Evolutionary conservation across 1,139 yeast species (phyloP), one percentile per base, ranked within the genome.

Genomic region (Suzukiozyma palmioleophila): DNA sequence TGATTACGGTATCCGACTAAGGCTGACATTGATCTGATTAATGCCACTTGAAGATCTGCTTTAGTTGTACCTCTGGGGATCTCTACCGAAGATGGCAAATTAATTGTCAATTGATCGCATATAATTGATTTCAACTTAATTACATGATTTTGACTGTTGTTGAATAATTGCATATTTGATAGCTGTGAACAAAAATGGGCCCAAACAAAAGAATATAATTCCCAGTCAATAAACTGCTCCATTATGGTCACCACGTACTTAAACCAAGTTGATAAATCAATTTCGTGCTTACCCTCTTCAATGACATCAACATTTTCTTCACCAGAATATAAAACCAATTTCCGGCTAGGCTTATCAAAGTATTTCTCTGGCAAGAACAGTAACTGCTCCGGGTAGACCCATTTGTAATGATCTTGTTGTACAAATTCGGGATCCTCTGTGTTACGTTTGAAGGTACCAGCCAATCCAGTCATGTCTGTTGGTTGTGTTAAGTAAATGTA

Each of bases 141-240:
- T 11, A 85, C 68, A 28, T 73, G 73, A 3, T 64, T 64, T 4
- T 62, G 62, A 39, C 75, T 69, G 11, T 66, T 59, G 29, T 56
- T 55, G 48, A 84, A 84, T 8, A 87, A 60, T 13, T 66, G 67
- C 46, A 81, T 59, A 49, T 83, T 83, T 3, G 89, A 69, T 27
- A 88, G 55, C 53, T 87, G 96, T 0, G 86, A 75, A 48, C 88
- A 81, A 42, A 84, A 69, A 56, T 84, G 89, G 0, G 84, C 78
- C 69, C 85, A 67, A 1, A 80, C 59, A 51, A 70, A 83, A 0
- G 89, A 78, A 53, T 80, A 86, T 1, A 80, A 58, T 44, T 84
- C 92, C 90, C 92, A 85, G 42, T 76, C 73, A 16, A 75, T 65
- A 32, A 81, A 83, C 11, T 67, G 63, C n/a, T 70, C 73, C 51